A percentile compares a stretch with the other conserved stretches of the same genome.
phyloP scores from a whole-genome alignment of 805 yeast genomes.

The Lipomyces starkeyi region DNA sequence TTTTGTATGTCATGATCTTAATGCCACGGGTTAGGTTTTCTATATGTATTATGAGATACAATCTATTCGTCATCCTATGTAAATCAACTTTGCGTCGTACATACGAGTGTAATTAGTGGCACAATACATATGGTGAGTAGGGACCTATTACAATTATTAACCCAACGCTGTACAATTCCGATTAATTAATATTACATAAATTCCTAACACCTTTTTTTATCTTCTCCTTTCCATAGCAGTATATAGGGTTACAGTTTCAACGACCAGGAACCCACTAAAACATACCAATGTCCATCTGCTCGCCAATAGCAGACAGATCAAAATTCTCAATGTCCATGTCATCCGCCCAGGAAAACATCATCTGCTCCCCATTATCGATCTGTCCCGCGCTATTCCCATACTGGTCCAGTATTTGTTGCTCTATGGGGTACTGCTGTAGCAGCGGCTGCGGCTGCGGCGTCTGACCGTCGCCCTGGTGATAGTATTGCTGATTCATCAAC shows the following conservation, averaged over 20 bases:
- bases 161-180: too few relatives aligned
- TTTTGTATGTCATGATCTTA: neutral
- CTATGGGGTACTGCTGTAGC: neutral
- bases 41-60: conserved; percentile 3
- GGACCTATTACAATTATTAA: too few relatives aligned
- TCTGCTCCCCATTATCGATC: conserved; percentile 1
- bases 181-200: too few relatives aligned
- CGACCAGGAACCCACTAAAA: neutral
- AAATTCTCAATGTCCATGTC: neutral
- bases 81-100: too few relatives aligned
- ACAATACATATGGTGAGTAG: too few relatives aligned
- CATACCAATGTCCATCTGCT: neutral
- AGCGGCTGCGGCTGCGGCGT: neutral
- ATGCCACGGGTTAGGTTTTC: conserved; percentile 1
- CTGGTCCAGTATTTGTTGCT: neutral
- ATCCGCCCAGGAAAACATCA: conserved; percentile 13
- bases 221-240: too few relatives aligned
- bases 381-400: neutral
- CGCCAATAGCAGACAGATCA: neutral
- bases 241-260: too few relatives aligned
- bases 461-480: neutral
- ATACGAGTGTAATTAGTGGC: too few relatives aligned
- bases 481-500: conserved; percentile 5
- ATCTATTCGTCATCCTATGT: neutral
- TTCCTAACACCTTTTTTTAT: too few relatives aligned